Base-by-base conservation (phyloP, 1,284 basidiomycete species). In the Apiotrichum porosum region DNA sequence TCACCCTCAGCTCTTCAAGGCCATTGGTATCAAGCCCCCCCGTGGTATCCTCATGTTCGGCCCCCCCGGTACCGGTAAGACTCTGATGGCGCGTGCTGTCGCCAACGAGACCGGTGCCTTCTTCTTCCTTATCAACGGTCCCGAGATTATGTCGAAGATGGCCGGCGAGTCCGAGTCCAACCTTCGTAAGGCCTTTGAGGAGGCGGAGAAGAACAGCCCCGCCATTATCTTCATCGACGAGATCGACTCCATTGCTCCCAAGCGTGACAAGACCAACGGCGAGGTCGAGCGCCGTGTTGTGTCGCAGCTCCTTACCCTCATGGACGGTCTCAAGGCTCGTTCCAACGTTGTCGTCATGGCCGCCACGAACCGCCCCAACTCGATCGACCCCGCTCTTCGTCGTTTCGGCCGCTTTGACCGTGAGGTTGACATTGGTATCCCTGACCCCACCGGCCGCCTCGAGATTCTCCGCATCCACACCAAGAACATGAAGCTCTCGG, bases 121-220 rank as follows among this genome's bases (percentile, higher is more conserved):
- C 82, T 98, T 98, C 81, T 98, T 98, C 84, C 78, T 97, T 49
- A 98, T 98, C 78, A 98, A 97, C 67, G 94, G 95, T 54, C 95
- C 94, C 40, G 95, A 98, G 75, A 97, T 98, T 73, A 98, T 98
- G 94, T 91, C 88, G 67, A 98, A 97, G 79, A 97, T 97, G 93
- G 93, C 93, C 49, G 93, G 93, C 66, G 95, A 98, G 77, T 88
- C 84, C 68, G 95, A 98, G 74, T 92, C 88, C 61, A 98, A 98
- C 75, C 77, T 98, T 53, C 80, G 95, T 59, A 97, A 98, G 74
- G 93, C 94, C 6, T 98, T 98, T 72, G 93, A 97, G 74, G 94
- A 97, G 77, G 94, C 95, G 6, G 94, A 98, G 78, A 97, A 97
- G 82, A 97, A 97, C 77, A 92, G 90, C n/a, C 94, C 94, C 21